phyloP scores from a whole-genome alignment of 768 basidiomycete species.

The Rhizopogon roseolus region DNA sequence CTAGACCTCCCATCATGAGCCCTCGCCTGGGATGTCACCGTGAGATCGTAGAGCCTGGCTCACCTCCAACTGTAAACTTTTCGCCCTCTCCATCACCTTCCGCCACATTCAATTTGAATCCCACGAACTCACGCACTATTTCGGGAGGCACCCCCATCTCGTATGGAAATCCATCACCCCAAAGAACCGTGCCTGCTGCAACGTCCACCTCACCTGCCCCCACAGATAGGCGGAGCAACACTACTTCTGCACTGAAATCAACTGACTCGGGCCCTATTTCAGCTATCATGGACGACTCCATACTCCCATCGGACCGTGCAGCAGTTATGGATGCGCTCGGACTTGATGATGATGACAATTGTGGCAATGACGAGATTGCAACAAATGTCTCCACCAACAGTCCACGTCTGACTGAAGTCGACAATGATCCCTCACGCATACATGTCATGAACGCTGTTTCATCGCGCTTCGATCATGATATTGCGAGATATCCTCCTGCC shows the following conservation, averaged over 20 bases:
- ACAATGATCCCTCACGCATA: not conserved
- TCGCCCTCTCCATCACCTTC: not conserved
- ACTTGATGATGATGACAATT: not conserved
- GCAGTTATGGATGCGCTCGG: constrained; percentile 5
- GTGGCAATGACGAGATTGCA: not conserved
- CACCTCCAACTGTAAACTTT: not conserved
- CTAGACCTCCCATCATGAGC: too few species aligned
- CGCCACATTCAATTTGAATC: not conserved
- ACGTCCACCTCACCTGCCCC: not conserved
- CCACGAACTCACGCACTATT: constrained; percentile 3
- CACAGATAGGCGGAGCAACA: too few species aligned
- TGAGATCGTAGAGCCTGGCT: not conserved
- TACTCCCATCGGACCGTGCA: not conserved
- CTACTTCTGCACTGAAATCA: not conserved
- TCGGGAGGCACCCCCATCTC: not conserved
- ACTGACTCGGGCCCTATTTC: not conserved
- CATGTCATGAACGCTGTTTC: not conserved
- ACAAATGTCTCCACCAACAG: not conserved
- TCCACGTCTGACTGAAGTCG: not conserved
- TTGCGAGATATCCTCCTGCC: not conserved
- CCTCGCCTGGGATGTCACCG: too few species aligned
- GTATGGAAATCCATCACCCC: not conserved
- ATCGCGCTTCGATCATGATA: not conserved
- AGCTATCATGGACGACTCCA: not conserved
- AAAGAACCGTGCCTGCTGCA: constrained; percentile 2